Evolutionary conservation across 305 asterid genomes (phyloP), one percentile per base, ranked within the genome.

Genomic region (Fraxinus dipetala): DNA sequence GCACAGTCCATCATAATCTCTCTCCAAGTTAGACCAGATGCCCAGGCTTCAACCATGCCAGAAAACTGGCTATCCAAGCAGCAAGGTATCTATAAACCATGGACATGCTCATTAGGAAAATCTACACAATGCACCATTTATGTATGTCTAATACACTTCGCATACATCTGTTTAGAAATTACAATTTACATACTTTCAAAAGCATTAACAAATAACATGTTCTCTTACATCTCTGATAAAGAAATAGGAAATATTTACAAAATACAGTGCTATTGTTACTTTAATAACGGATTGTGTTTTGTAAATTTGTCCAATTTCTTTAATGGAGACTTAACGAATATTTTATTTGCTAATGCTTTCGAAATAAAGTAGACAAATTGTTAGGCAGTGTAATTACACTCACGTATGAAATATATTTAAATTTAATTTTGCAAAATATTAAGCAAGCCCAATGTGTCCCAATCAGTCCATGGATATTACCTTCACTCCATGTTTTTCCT

Each of bases 1-100:
- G 98, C 99, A 80, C 98, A 96, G 24, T 94, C 99, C 98, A 94
- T 94, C 99, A 94, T 93, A 67, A 96, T 91, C 93, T 96, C 98
- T 88, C 87, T 90, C 99, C 99, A 96, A 18, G 97, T 94, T 85
- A 96, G 92, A 85, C 99, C 99, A 84, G 99, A 96, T 79, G 99
- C 99, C 99, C 99, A 96, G 24, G 98, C 98, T 86, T 96, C 99
- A 84, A 96, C 97, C 99, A 93, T 96, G 78, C 99, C 99, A 22
- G 91, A 84, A 77, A 96, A 96, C 83, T 94, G 98, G 88, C 89
- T 90, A 86, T 96, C 98, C 94, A 96, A 86, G 88, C 93, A 96
- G 93, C 99, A 96, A 36, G 97, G 83, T 80, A 93, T 93, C 99
- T 96, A 84, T 26, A 51, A 83, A 79, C 78, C 81, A 72, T 63